These are phyloP conservation scores for Cenchrus americanus DNA, from an alignment of 176 grass and related monocot genomes.

Conservation along the genomic window DNA sequence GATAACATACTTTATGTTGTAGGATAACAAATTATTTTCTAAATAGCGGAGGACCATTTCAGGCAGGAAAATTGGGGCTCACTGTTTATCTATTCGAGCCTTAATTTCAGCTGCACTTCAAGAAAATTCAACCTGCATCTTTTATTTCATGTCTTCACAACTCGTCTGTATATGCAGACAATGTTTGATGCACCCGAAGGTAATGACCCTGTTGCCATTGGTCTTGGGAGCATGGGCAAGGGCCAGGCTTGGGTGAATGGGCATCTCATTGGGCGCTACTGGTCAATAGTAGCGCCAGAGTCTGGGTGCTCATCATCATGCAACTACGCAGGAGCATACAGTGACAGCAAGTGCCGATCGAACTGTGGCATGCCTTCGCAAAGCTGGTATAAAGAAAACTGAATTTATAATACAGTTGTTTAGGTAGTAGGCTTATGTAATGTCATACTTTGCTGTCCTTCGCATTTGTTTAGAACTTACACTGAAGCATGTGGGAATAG, in stretches of 20 bases:
- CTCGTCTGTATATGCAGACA: slow-evolving; percentile 51
- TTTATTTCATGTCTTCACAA: slow-evolving; percentile 16
- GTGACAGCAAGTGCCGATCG: slow-evolving; percentile 72
- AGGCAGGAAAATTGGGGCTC: background rate
- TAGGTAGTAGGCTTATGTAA: slow-evolving; percentile 1
- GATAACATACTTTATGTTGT: slow-evolving; percentile 13
- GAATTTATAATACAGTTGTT: background rate
- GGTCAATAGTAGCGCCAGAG: slow-evolving; percentile 72
- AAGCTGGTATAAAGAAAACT: slow-evolving; percentile 71
- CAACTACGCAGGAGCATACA: slow-evolving; percentile 76
- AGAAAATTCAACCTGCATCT: slow-evolving; percentile 10
- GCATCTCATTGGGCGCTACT: slow-evolving; percentile 80
- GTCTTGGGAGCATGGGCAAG: slow-evolving; percentile 95
- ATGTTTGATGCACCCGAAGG: slow-evolving; percentile 81
- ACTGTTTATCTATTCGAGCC: background rate
- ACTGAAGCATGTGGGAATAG: background rate
- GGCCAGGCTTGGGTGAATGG: slow-evolving; percentile 98
- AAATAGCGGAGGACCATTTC: background rate
- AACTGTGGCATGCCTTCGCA: slow-evolving; percentile 92
- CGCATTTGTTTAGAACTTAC: slow-evolving; percentile 20
- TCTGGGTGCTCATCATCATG: slow-evolving; percentile 69
- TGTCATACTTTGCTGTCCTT: slow-evolving; percentile 8
- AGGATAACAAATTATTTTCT: background rate
- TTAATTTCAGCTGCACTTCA: background rate
- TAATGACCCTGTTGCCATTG: slow-evolving; percentile 71